A percentile compares a stretch with the other conserved stretches of the same genome.
These are phyloP conservation scores for Fusarium denticulatum DNA, from an alignment of 2,329 filamentous ascomycete genomes.

Conservation along the genomic window DNA sequence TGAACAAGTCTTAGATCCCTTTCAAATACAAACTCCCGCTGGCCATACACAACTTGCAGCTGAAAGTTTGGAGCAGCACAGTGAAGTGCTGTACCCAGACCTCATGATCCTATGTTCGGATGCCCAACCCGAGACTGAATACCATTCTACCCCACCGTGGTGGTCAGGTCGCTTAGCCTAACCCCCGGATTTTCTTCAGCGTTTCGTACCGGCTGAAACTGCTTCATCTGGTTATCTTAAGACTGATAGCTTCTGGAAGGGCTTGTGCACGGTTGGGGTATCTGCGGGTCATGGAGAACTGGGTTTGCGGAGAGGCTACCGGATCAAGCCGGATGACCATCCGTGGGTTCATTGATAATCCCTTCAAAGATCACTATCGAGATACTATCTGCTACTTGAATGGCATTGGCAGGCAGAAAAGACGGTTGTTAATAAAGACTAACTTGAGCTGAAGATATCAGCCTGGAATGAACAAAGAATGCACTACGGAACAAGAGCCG, in stretches of 20 bases:
- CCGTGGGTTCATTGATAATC: background rate
- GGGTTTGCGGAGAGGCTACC: background rate
- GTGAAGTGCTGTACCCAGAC: rapidly evolving
- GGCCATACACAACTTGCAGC: rapidly evolving
- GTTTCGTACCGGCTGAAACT: background rate
- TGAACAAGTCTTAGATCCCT: rapidly evolving
- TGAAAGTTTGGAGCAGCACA: rapidly evolving
- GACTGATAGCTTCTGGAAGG: background rate
- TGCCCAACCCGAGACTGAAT: background rate
- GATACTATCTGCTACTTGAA: rapidly evolving
- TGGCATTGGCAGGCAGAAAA: rapidly evolving
- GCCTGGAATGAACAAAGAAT: background rate
- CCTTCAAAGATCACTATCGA: background rate
- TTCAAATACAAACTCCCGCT: background rate
- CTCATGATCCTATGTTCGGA: background rate
- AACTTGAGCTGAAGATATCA: background rate
- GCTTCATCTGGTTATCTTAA: background rate
- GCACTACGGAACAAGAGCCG: background rate
- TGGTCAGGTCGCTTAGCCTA: background rate
- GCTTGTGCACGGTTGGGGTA: background rate
- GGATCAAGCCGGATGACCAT: background rate
- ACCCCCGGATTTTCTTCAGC: background rate
- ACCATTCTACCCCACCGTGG: background rate
- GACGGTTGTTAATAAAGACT: rapidly evolving
- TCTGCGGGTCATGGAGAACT: background rate